Conservation (phyloP, 2,329 filamentous ascomycete genomes). For the Cladosporium austrohemisphaericum region DNA sequence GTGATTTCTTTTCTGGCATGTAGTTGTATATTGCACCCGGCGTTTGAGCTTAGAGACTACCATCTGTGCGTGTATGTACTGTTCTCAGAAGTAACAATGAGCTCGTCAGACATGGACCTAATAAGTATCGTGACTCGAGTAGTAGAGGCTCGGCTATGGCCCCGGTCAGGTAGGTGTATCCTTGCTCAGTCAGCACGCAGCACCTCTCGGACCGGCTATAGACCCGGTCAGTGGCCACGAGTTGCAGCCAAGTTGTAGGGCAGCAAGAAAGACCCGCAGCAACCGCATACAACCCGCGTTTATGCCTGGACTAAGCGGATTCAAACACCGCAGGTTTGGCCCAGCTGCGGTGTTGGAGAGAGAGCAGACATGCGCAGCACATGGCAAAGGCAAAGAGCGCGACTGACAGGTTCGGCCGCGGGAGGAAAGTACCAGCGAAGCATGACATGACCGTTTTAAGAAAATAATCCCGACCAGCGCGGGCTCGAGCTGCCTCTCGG, state of each 20-base stretch:
- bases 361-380: too few species aligned
- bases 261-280: slow-evolving; percentile 1
- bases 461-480: slow-evolving; percentile 11
- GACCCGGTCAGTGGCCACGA: not conserved
- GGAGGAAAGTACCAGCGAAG: slow-evolving; percentile 8
- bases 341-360: not conserved
- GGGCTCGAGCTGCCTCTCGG: not conserved
- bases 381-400: not conserved
- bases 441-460: slow-evolving; percentile 13
- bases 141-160: too few species aligned
- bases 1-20: slow-evolving; percentile 18
- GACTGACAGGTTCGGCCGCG: not conserved
- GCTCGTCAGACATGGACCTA: not conserved
- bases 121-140: too few species aligned
- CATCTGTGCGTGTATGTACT: slow-evolving; percentile 18
- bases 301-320: not conserved
- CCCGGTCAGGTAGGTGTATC: not conserved
- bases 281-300: slow-evolving; percentile 7
- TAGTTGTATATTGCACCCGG: slow-evolving; percentile 25
- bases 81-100: slow-evolving; percentile 1
- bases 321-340: not conserved
- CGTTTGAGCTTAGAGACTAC: slow-evolving; percentile 17
- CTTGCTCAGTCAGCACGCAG: not conserved
- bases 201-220: not conserved
- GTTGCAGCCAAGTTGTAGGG: not conserved